Base-by-base conservation (phyloP, 2,329 filamentous ascomycete genomes). In the Cryphonectria japonica region DNA sequence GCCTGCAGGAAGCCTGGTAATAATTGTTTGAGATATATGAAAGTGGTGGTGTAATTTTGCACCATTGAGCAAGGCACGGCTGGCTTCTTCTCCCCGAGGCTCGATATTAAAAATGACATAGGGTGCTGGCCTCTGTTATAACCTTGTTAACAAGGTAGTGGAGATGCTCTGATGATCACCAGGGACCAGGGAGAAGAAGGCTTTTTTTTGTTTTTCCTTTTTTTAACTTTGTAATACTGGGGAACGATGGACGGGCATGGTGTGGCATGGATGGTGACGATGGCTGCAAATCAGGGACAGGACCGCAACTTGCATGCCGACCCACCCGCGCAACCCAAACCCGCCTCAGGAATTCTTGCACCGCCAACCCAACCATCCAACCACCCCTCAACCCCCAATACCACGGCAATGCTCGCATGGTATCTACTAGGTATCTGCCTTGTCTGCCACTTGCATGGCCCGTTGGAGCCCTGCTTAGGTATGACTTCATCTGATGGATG, bases 281-380 rank as follows among this genome's bases (percentile, higher is more conserved):
- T 50, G 46, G 26, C 54, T 59, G 54, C 54, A 59, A 59, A 59
- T 22, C 54, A 59, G 54, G 54, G 54, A 59, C 54, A 29, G 54
- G 54, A 59, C 54, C 54, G 54, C 19, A 50, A 29, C 2, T 32
- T 59, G 29, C 54, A 16, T 34, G 29, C 54, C 8, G 54, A 59
- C 54, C 54, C 54, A 59, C 54, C 7, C 54, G 16, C 9, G 29
- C 54, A 32, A n/a, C 46, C 2, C 46, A 50, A 50, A 50, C 54
- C 54, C 54, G 7, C 54, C 54, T 32, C 29, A 34, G 54, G 54
- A 29, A 59, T 59, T 32, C 26, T 59, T 50, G 46, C 54, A 59
- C 54, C 29, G 34, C 54, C 26, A 59, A 26, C 46, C 8, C 16
- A 16, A 1, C 16, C 16, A 22, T 6, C 43, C 19, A 22, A 54